phyloP scores from a whole-genome alignment of 1,139 yeast genomes.

The Scheffersomyces illinoinensis region DNA sequence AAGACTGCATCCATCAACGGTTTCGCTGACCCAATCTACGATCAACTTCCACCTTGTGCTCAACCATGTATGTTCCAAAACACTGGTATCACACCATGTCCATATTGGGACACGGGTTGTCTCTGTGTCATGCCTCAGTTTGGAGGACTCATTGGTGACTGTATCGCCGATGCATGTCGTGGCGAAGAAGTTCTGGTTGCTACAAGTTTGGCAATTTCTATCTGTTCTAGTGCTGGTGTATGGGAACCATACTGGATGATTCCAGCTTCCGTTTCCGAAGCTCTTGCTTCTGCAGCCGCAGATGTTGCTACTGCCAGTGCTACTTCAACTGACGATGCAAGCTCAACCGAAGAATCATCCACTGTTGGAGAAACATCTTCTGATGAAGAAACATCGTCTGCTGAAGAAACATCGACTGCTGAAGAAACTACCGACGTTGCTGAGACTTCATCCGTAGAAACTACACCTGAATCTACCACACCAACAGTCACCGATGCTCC shows the following conservation, averaged over 20 bases:
- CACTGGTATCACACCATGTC: slow-evolving; percentile 39
- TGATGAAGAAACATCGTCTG: neutral
- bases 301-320: slow-evolving; percentile 2
- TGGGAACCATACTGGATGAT: slow-evolving; percentile 39
- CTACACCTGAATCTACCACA: neutral
- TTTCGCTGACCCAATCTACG: slow-evolving; percentile 52
- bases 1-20: slow-evolving; percentile 53
- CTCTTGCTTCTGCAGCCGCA: slow-evolving; percentile 7
- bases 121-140: slow-evolving; percentile 42
- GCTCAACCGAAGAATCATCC: neutral
- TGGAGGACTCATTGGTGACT: slow-evolving; percentile 26
- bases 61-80: slow-evolving; percentile 29
- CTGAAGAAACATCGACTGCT: neutral
- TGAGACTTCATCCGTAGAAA: slow-evolving; percentile 10
- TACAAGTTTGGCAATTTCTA: slow-evolving; percentile 25
- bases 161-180: slow-evolving; percentile 29
- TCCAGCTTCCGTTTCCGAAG: slow-evolving; percentile 31
- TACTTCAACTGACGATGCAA: neutral
- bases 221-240: slow-evolving; percentile 30
- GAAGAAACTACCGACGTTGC: slow-evolving; percentile 7
- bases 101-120: slow-evolving; percentile 53
- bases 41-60: slow-evolving; percentile 45
- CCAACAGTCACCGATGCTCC: neutral
- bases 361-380: neutral
- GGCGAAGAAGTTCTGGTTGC: slow-evolving; percentile 23